These are phyloP conservation scores for Aspergillus puulaauensis DNA, from an alignment of 2,329 filamentous ascomycete genomes.

Conservation along the genomic window DNA sequence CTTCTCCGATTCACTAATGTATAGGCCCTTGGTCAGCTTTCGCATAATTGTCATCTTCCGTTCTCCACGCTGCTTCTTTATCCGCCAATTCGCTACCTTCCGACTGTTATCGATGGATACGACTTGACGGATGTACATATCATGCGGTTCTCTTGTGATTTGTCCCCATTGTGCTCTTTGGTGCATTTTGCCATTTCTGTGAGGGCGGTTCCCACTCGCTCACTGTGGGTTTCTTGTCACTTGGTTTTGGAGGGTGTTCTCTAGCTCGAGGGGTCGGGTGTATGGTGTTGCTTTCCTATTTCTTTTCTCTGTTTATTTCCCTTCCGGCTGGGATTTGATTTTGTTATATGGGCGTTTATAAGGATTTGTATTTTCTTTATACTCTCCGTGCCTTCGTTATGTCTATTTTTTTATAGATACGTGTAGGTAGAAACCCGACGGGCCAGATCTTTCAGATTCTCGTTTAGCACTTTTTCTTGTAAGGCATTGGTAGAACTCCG, in stretches of 20 bases:
- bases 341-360: constrained; percentile 15
- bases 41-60: not conserved
- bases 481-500: not conserved
- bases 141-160: constrained; percentile 21
- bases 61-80: not conserved
- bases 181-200: constrained; percentile 19
- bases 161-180: constrained; percentile 18
- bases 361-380: constrained; percentile 3
- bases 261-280: constrained; percentile 24
- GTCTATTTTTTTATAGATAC: constrained; percentile 5
- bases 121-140: constrained; percentile 41
- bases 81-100: constrained; percentile 2
- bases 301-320: not conserved
- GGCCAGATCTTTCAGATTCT: constrained; percentile 2
- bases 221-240: constrained; percentile 21
- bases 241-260: constrained; percentile 27
- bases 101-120: constrained; percentile 15
- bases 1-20: constrained; percentile 10
- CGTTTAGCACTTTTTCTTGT: not conserved
- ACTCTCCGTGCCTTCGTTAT: constrained; percentile 1
- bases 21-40: constrained; percentile 15
- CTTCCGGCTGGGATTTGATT: constrained; percentile 29
- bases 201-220: constrained; percentile 16
- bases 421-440: constrained; percentile 3
- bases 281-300: constrained; percentile 27